Base-by-base conservation (phyloP, 257 asterid species). In the Linaria vulgaris region DNA sequence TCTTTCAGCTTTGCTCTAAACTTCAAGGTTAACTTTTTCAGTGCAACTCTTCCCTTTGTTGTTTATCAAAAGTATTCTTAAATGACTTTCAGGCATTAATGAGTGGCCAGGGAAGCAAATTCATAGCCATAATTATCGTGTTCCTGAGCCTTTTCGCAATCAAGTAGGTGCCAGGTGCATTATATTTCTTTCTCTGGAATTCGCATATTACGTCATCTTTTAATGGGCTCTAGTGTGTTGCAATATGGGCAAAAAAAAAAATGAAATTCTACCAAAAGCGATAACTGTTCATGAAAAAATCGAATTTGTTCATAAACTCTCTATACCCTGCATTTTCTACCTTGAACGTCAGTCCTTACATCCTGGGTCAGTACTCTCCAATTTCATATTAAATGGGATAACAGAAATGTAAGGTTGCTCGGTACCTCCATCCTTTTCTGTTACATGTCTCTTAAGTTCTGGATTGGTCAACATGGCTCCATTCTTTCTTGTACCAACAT, bases 61-160 rank as follows among this genome's bases (percentile, higher is more conserved):
- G 58, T 30, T 47, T 9, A 16, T 56, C 54, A 25, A 21, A 49
- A 50, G 30, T 64, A 41, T 58, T 66, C 54, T 31, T 27, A 15
- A 41, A 59, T 52, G 14, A 61, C 56, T 59, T 78, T 61, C 81
- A 91, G 96, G 98, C 41, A 85, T 91, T 60, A 82, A 88, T 34
- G 72, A 72, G 62, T 91, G 98, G 98, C 95, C 96, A 0, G 96
- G 96, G 59, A 83, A 82, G 77, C 98, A 91, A 83, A 86, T 88
- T 63, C 98, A 91, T 61, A 88, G 98, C 72, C 98, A 91, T 81
- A 91, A 88, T 73, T 91, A 91, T 75, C 98, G 98, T 3, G 81
- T 76, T 50, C 96, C 98, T 23, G 98, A 86, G 45, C 87, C 85
- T 51, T 88, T 80, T 68, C 80, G 62, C 59, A 80, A 83, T 79